Base-by-base conservation (phyloP, 495 filamentous ascomycete genomes). In the Talaromyces ruber region DNA sequence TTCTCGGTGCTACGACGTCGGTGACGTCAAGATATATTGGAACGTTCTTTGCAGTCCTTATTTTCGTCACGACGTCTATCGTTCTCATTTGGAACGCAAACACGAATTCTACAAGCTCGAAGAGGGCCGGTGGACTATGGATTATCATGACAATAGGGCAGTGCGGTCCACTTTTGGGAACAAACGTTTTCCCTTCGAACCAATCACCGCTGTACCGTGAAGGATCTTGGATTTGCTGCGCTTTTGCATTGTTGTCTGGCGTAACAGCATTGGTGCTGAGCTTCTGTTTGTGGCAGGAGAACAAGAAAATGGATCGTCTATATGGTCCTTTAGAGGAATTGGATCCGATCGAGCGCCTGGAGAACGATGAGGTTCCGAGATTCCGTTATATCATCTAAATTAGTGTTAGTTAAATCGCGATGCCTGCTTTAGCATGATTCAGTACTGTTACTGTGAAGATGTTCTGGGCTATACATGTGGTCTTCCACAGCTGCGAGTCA, bases 141-240 rank as follows among this genome's bases (percentile, higher is more conserved):
- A 65, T 65, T 37, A 62, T 61, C n/a, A 45, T 62, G 25, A 65
- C 60, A n/a, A n/a, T 65, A 18, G 63, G 63, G 6, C 63, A 65
- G 28, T 65, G 63, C 24, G 63, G 63, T 2, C 86, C 86, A 4
- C 64, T 88, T 1, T 68, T 89, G 16, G 86, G 86, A 0, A 86
- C 82, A 16, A 75, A 83, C 24, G 54, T 86, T 14, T 88, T 86
- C 65, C 83, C 84, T 4, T 63, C 63, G 0, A 64, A 61, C 2
- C 77, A 86, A 6, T 68, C 60, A 6, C 85, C 85, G 12, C 80
- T 79, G 29, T 87, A 83, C 62, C 63, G 70, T 6, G 77, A 72
- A 59, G 84, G 86, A 3, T 84, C 82, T 76, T 68, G 68, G 39
- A 64, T 86, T 43, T 85, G 84, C 65, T 84, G 82, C 1, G 77